These are phyloP conservation scores for Yamadazyma atlantica DNA, from an alignment of 1,139 yeast genomes.

Conservation along the genomic window DNA sequence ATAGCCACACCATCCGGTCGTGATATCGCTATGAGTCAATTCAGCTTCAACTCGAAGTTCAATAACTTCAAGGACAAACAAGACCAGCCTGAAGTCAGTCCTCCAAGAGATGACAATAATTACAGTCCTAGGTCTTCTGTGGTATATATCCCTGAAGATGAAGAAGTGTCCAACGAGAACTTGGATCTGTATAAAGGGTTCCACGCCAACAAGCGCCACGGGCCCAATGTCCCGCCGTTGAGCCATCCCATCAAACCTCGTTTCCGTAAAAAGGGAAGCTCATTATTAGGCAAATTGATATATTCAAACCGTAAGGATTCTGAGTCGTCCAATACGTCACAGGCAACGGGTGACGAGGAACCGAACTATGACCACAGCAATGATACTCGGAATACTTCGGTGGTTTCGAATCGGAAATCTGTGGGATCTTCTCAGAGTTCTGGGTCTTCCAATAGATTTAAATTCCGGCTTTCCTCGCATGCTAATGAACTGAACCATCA, in stretches of 20 bases:
- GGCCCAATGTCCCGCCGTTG: conserved; percentile 47
- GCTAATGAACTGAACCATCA: too few species aligned
- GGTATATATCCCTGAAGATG: conserved; percentile 17
- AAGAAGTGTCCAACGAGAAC: not conserved
- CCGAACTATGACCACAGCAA: not conserved
- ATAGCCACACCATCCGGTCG: too few species aligned
- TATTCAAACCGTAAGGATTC: conserved; percentile 42
- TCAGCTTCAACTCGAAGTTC: conserved; percentile 13
- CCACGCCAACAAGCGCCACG: conserved; percentile 40
- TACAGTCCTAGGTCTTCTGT: conserved; percentile 29
- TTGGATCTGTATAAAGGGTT: conserved; percentile 43
- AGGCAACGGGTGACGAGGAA: not conserved
- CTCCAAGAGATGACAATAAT: conserved; percentile 13
- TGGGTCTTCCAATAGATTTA: conserved; percentile 26
- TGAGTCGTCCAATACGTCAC: conserved; percentile 16
- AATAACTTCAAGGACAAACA: conserved; percentile 11
- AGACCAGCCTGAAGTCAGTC: not conserved
- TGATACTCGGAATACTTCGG: not conserved
- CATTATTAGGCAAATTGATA: conserved; percentile 49
- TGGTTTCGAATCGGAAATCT: conserved; percentile 17
- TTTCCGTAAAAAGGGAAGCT: conserved; percentile 42
- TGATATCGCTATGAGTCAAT: conserved; percentile 13
- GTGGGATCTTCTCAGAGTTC: conserved; percentile 19
- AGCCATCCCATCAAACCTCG: conserved; percentile 52
- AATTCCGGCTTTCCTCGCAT: conserved; percentile 39